phyloP scores from a whole-genome alignment of 495 filamentous ascomycete species.

The Hypoxylon intermedium region DNA sequence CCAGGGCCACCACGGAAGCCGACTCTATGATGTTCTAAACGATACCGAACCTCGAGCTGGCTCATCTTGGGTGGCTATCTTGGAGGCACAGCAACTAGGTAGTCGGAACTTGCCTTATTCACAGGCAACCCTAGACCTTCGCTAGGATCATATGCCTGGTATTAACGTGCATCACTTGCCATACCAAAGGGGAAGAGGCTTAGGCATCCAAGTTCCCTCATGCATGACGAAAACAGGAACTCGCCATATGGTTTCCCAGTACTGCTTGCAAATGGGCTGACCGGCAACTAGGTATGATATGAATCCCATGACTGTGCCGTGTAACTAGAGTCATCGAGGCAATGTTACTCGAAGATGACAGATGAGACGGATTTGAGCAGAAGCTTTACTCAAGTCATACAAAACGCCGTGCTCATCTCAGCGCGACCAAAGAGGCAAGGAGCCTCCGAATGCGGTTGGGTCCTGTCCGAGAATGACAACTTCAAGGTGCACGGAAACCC shows the following conservation, averaged over 20 bases:
- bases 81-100: too few relatives aligned
- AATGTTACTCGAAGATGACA: constrained; percentile 38
- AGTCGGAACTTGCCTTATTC: too few relatives aligned
- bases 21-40: not conserved
- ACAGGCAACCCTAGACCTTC: too few relatives aligned
- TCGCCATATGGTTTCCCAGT: too few relatives aligned
- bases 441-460: constrained; percentile 33
- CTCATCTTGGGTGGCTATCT: too few relatives aligned
- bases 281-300: constrained; percentile 15
- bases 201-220: not conserved
- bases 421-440: constrained; percentile 30
- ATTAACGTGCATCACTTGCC: too few relatives aligned
- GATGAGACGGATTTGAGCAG: constrained; percentile 32
- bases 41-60: constrained; percentile 1
- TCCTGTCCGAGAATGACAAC: constrained; percentile 39
- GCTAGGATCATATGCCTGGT: too few relatives aligned
- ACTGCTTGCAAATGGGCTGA: not conserved
- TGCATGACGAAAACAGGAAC: not conserved
- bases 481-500: constrained; percentile 27
- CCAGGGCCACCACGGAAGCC: not conserved
- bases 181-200: too few relatives aligned
- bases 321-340: constrained; percentile 29
- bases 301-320: constrained; percentile 26
- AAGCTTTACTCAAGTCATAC: constrained; percentile 29
- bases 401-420: constrained; percentile 29